Evolutionary conservation across 2,329 filamentous ascomycete genomes (phyloP), one percentile per base, ranked within the genome.

Genomic region (Chaetomiaceae sp.): DNA sequence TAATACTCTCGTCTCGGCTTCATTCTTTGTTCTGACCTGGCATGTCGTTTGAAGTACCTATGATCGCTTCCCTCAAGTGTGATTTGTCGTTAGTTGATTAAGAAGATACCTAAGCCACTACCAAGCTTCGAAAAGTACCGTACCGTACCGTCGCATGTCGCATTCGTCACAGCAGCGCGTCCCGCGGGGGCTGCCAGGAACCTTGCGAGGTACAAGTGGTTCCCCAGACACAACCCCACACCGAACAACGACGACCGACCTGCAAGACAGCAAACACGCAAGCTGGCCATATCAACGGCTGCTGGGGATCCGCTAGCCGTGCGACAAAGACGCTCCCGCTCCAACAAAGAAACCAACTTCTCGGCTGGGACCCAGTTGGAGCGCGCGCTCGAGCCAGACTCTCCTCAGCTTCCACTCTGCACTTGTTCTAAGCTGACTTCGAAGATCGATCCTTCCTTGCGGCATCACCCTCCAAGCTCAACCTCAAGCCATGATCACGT

Each of bases 31-130:
- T 18, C 32, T 35, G n/a, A 18, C 11, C n/a, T n/a, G n/a, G n/a
- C n/a, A n/a, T n/a, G n/a, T n/a, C n/a, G n/a, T n/a, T n/a, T n/a
- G n/a, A n/a, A n/a, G n/a, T n/a, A n/a, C n/a, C n/a, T n/a, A n/a
- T n/a, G n/a, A n/a, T n/a, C n/a, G n/a, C n/a, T n/a, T n/a, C n/a
- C n/a, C n/a, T n/a, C n/a, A n/a, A n/a, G n/a, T n/a, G n/a, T n/a
- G n/a, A n/a, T n/a, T n/a, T n/a, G n/a, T n/a, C n/a, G n/a, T n/a
- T n/a, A n/a, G n/a, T n/a, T n/a, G n/a, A n/a, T n/a, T n/a, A n/a
- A n/a, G n/a, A n/a, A n/a, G n/a, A 8, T 8, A 10, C 15, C 18
- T 45, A 27, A 47, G 38, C 45, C 45, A 47, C 45, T 38, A 38
- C 45, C 45, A 47, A 47, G 45, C 24, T 8, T 3, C 32, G 18